These are phyloP conservation scores for Leishmania martiniquensis DNA, from an alignment of 208 protist species.

Conservation along the genomic window DNA sequence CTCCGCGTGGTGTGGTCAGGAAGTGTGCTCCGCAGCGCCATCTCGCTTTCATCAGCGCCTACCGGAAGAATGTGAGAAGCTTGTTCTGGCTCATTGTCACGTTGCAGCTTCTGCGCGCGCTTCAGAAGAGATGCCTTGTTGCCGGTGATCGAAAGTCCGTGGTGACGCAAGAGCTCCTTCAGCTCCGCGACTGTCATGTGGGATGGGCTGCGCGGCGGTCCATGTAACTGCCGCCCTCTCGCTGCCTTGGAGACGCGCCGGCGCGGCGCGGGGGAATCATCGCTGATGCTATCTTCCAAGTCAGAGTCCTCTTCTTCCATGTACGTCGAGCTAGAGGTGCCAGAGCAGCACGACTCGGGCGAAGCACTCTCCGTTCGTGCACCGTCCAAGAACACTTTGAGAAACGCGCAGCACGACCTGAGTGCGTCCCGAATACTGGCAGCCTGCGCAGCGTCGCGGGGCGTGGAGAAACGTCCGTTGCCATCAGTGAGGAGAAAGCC, in stretches of 20 bases:
- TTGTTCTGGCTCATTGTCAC: neutral
- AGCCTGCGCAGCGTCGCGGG: slow-evolving; percentile 50
- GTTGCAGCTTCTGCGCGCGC: slow-evolving; percentile 32
- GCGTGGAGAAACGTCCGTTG: slow-evolving; percentile 43
- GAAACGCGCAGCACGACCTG: slow-evolving; percentile 42
- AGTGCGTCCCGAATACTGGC: slow-evolving; percentile 40
- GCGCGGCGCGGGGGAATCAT: slow-evolving; percentile 12
- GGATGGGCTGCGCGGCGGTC: neutral
- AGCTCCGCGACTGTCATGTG: slow-evolving; percentile 42
- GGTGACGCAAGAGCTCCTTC: slow-evolving; percentile 36
- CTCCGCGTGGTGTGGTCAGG: neutral
- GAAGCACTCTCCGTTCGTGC: slow-evolving; percentile 5
- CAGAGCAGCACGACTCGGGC: slow-evolving; percentile 18
- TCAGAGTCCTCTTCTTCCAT: slow-evolving; percentile 34
- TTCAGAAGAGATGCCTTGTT: slow-evolving; percentile 55
- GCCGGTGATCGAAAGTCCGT: slow-evolving; percentile 48
- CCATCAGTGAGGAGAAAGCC: slow-evolving; percentile 67
- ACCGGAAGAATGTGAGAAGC: neutral
- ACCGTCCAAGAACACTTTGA: slow-evolving; percentile 30
- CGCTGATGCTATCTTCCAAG: slow-evolving; percentile 16
- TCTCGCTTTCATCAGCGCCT: neutral
- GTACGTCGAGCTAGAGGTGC: slow-evolving; percentile 29
- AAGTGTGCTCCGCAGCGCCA: neutral
- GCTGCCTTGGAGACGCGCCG: neutral
- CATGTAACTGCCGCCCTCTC: neutral